Evolutionary conservation across 2,329 filamentous ascomycete genomes (phyloP).

Genomic region (Pseudodiploospora longispora): DNA sequence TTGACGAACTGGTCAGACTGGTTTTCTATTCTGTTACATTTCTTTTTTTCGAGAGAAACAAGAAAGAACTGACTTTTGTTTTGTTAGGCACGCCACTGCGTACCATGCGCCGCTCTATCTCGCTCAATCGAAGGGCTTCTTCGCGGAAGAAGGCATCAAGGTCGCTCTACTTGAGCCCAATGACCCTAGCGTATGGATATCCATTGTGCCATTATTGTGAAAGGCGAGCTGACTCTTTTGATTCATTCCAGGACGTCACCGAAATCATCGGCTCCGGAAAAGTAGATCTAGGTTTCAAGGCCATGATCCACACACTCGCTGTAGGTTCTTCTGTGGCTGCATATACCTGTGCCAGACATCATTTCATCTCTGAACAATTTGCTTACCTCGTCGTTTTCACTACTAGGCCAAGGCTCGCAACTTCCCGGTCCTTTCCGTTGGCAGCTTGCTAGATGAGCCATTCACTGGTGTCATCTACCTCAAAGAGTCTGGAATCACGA

Average conservation of each 20-base stretch:
- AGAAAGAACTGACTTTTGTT: too few relatives aligned
- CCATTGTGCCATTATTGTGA: background rate
- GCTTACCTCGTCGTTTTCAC: background rate
- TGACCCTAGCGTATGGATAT: conserved; percentile 55
- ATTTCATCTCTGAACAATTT: background rate
- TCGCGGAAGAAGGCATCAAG: conserved; percentile 67
- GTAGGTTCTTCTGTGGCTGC: conserved; percentile 29
- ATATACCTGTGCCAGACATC: background rate
- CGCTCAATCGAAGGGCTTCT: conserved; percentile 68
- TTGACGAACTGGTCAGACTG: conserved; percentile 66
- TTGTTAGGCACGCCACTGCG: conserved; percentile 64
- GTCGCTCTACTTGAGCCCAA: conserved; percentile 72
- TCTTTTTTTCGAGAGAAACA: too few relatives aligned
- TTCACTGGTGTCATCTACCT: conserved; percentile 75
- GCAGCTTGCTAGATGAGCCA: conserved; percentile 69
- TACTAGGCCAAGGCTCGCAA: conserved; percentile 61
- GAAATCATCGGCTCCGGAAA: conserved; percentile 72
- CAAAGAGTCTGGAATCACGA: conserved; percentile 64
- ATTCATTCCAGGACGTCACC: conserved; percentile 55
- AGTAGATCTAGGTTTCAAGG: conserved; percentile 73
- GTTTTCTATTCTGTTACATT: conserved; percentile 5
- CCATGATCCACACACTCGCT: conserved; percentile 75
- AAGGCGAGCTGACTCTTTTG: background rate
- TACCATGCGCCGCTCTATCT: conserved; percentile 75
- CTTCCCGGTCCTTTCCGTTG: conserved; percentile 66